Base-by-base conservation (phyloP, 495 filamentous ascomycete genomes). In the Parathielavia hyrcaniae region DNA sequence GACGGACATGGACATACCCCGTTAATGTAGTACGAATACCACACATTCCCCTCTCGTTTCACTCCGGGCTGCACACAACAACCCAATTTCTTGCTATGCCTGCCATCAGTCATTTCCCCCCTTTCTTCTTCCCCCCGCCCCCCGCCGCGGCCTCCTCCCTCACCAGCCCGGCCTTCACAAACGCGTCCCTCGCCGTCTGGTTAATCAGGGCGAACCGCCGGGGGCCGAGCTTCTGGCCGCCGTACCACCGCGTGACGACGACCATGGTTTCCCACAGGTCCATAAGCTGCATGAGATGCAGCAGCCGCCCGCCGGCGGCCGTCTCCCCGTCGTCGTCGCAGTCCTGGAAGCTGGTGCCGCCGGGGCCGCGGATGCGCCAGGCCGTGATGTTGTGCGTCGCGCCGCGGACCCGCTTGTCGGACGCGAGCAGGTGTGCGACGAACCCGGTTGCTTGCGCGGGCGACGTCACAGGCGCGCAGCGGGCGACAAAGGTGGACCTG, bases 311-410 rank as follows among this genome's bases (percentile, higher is more conserved):
- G 1, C 93, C 93, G 5, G 93, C 93, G 22, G 93, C 93, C n/a
- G 86, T 88, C 77, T 98, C 93, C 12, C 93, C 93, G 67, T 98
- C 93, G 68, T 97, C 93, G 63, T 98, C 86, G 67, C 86, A 95
- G 72, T 98, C 93, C 69, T 97, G 89, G 57, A 83, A 87, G 38
- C 77, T 78, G 19, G 85, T 81, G 9, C 67, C 66, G 60, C 78
- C 78, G 0, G 73, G 67, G 0, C 71, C 67, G n/a, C 75, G 77
- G 39, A 84, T 81, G 51, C 82, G 75, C 73, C 81, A 84, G 12
- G 82, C 82, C 22, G 73, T 77, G 61, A 97, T 96, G 69, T 97
- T 97, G 71, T 98, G 93, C 57, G 91, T 92, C 11, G 93, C 93
- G 41, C 80, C 81, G 11, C 89, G 84, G 41, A 86, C 85, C 61